Evolutionary conservation across 2,329 filamentous ascomycete genomes (phyloP), one percentile per base, ranked within the genome.

Genomic region (Lojkania enalia): DNA sequence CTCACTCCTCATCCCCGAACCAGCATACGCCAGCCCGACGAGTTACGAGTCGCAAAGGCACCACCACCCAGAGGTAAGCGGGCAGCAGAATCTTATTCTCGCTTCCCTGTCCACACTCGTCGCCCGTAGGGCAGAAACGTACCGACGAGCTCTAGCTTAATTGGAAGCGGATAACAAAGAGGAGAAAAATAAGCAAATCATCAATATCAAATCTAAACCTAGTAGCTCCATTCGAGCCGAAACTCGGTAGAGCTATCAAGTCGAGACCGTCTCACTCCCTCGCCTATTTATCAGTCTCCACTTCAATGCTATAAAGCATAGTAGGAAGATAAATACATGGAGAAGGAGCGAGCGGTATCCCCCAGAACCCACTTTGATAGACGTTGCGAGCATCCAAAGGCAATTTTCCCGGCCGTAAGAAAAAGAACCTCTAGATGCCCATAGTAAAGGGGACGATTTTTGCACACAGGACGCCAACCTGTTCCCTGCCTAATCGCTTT

Each of bases 101-200:
- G 69, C 69, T 69, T 68, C 64, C 56, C 61, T 72, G 69, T 72
- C 67, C 68, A 72, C 69, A 72, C 69, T 71, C 58, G 61, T 56
- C 59, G 54, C 65, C 54, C 68, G 63, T 67, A 49, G 54, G 37
- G 41, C 53, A 9, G 60, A 61, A 60, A 55, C 66, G 59, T 62
- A 60, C 55, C 52, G 68, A 55, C 61, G 59, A 64, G 69, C 69
- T 72, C 69, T 72, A 72, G 69, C 69, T 63, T 64, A 64, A 63
- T 63, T 66, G 57, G 65, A 67, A 69, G 69, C 68, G 43, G 38
- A 46, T 6, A 20, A 36, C 33, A 36, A n/a, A n/a, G n/a, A n/a
- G n/a, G n/a, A n/a, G n/a, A n/a, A n/a, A n/a, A n/a, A n/a, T n/a
- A n/a, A n/a, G n/a, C n/a, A n/a, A n/a, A n/a, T n/a, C n/a, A n/a